These are phyloP conservation scores for Tolypocladium guangdongense DNA, from an alignment of 2,329 filamentous ascomycete species.

Conservation along the genomic window DNA sequence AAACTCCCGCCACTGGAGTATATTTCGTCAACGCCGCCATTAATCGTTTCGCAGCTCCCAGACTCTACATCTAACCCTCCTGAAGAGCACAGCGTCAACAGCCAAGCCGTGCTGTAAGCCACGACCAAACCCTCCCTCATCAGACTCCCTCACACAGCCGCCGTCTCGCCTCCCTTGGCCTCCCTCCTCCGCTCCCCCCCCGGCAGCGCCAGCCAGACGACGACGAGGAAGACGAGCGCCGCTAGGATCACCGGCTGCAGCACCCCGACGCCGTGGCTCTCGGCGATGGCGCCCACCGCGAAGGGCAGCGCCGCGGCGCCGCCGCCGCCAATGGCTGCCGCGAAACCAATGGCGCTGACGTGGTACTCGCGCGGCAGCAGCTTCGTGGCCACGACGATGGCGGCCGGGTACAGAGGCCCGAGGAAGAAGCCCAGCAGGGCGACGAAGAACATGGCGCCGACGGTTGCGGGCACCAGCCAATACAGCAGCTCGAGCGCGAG, in stretches of 20 bases:
- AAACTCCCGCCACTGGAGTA: neutral
- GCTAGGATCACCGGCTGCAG: constrained; percentile 45
- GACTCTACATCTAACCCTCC: too few relatives aligned
- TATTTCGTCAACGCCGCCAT: neutral
- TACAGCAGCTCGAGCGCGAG: constrained; percentile 61
- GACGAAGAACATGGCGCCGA: constrained; percentile 62
- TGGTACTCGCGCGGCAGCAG: constrained; percentile 63
- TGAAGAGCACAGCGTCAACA: too few relatives aligned
- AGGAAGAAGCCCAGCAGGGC: constrained; percentile 68
- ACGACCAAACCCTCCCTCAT: neutral
- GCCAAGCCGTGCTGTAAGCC: neutral
- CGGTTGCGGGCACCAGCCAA: constrained; percentile 71
- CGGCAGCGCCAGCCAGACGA: constrained; percentile 34
- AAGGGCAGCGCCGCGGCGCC: constrained; percentile 61
- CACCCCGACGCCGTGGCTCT: constrained; percentile 42
- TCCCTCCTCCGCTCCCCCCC: constrained; percentile 4
- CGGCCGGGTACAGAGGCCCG: constrained; percentile 68
- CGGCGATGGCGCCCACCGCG: constrained; percentile 57
- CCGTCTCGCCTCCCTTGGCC: neutral
- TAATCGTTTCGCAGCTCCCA: neutral
- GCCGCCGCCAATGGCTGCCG: constrained; percentile 62
- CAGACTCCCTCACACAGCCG: neutral
- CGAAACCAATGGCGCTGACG: constrained; percentile 69
- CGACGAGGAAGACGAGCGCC: constrained; percentile 31
- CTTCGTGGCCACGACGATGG: constrained; percentile 62